Evolutionary conservation across 139 green algal genomes (phyloP), one percentile per base, ranked within the genome.

Genomic region (Dunaliella sp.): DNA sequence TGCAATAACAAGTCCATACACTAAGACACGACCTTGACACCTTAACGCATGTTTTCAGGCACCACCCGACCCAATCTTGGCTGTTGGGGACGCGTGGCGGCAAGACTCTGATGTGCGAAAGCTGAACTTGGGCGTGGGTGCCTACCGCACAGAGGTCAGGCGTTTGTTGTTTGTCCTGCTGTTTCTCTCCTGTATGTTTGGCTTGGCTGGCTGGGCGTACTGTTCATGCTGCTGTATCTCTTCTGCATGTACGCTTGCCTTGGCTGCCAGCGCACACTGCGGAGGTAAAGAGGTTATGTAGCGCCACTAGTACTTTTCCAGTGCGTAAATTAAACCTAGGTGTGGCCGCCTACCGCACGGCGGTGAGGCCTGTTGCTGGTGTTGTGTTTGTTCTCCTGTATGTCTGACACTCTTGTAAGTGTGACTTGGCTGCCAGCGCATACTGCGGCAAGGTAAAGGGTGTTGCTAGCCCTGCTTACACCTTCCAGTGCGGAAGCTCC

Each of bases 121-220:
- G 89, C 83, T 98, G 16, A 98, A 98, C 91, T 92, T 98, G 81
- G 96, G 96, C 1, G 95, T 98, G 21, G 96, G 96, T 34, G 95
- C 95, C 0, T 98, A 98, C 90, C 87, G 96, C 32, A 96, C 93
- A 22, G 96, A 96, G 90, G 92, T 95, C 84, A 28, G 88, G 80
- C 16, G 31, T n/a, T 32, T 79, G 22, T 32, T 79, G 74, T 30
- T 79, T 3, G 3, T 26, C 26, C 74, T 79, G 22, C 74, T 79
- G 22, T 32, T 79, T 25, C 74, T 79, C 74, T 3, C 25, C 22
- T 79, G 58, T 24, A n/a, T n/a, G n/a, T n/a, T n/a, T n/a, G n/a
- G n/a, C n/a, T n/a, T n/a, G n/a, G n/a, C n/a, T n/a, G n/a, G n/a
- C n/a, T n/a, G n/a, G n/a, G n/a, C n/a, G n/a, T n/a, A n/a, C n/a